Evolutionary conservation across 2,329 filamentous ascomycete genomes (phyloP).

Genomic region (Apiospora saccharicola): DNA sequence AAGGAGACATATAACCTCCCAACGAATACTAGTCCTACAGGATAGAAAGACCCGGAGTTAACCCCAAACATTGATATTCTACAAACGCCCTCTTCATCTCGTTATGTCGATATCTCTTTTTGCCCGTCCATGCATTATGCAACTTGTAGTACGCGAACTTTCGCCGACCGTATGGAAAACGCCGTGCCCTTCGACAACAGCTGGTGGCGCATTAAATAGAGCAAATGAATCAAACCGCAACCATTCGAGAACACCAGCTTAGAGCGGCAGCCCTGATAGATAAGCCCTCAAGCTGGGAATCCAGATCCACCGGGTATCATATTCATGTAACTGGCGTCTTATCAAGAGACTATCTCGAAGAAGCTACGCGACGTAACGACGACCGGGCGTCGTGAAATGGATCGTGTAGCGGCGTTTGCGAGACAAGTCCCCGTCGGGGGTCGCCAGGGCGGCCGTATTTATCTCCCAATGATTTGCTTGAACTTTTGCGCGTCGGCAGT

Average conservation of each 20-base stretch:
- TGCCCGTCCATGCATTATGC: conserved; percentile 11
- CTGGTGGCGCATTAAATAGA: neutral
- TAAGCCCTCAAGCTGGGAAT: conserved; percentile 10
- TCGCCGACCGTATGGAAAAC: neutral
- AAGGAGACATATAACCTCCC: neutral
- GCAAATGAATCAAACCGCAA: neutral
- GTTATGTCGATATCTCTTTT: conserved; percentile 7
- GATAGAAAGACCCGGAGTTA: conserved; percentile 9
- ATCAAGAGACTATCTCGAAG: conserved; percentile 17
- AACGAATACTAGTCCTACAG: conserved; percentile 9
- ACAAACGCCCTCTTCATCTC: conserved; percentile 14
- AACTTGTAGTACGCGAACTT: neutral
- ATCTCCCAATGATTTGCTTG: neutral
- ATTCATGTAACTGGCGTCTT: conserved; percentile 7
- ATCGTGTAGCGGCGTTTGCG: conserved; percentile 9
- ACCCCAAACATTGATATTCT: conserved; percentile 18
- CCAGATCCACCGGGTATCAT: conserved; percentile 20
- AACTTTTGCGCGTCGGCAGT: conserved; percentile 11
- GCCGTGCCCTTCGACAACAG: neutral
- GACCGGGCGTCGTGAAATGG: conserved; percentile 9
- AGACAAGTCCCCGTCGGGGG: neutral
- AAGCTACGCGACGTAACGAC: conserved; percentile 1
- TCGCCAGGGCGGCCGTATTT: conserved; percentile 4
- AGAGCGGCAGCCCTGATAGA: neutral
- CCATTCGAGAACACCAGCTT: neutral